Evolutionary conservation across 345 rosid species (phyloP).

Genomic region (Arabis alpina): DNA sequence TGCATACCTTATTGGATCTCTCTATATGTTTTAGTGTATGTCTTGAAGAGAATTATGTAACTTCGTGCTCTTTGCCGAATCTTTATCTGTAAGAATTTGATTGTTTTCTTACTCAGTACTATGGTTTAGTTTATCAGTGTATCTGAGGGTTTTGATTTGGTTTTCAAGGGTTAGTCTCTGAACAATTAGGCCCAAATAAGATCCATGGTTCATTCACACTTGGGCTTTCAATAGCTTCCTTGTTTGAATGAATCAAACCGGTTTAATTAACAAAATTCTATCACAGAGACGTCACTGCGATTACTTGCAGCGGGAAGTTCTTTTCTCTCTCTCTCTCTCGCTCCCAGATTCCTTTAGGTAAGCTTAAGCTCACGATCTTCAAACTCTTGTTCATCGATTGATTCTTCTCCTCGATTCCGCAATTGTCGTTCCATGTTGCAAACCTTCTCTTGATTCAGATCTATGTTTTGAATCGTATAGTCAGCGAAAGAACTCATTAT

Average conservation of each 20-base stretch:
- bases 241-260: constrained; percentile 4
- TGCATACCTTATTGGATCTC: no score
- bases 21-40: no score
- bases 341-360: constrained; percentile 12
- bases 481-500: neutral
- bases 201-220: constrained; percentile 21
- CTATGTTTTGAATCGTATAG: constrained; percentile 6
- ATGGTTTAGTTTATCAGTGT: constrained; percentile 16
- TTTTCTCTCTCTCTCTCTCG: constrained; percentile 4
- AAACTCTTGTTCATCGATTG: neutral
- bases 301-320: constrained; percentile 33
- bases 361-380: constrained; percentile 7
- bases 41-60: no score
- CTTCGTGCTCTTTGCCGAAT: no score
- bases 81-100: neutral
- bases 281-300: no score
- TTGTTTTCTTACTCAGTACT: neutral
- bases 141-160: neutral
- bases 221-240: neutral
- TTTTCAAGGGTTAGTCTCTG: neutral
- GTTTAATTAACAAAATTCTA: constrained; percentile 2
- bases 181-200: no score
- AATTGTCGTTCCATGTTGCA: neutral
- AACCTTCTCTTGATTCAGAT: constrained; percentile 19
- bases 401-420: neutral